phyloP scores from a whole-genome alignment of 179 eudicot species.

The Gypsophila paniculata region DNA sequence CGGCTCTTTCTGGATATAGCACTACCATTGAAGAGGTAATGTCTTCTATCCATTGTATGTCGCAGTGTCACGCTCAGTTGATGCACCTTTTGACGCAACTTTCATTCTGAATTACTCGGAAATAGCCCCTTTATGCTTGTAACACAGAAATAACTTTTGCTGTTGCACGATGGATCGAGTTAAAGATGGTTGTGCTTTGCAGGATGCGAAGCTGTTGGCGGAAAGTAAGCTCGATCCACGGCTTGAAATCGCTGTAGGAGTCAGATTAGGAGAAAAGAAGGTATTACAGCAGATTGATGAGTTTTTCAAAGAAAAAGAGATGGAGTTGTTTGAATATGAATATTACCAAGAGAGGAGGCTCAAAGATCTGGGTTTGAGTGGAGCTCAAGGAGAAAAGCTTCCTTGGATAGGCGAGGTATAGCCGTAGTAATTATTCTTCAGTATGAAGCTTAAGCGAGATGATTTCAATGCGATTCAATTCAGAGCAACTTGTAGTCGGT shows the following conservation, averaged over 20 bases:
- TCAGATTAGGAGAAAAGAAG: constrained; percentile 83
- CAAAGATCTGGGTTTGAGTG: constrained; percentile 83
- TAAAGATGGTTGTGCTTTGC: constrained; percentile 20
- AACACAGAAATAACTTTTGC: background rate
- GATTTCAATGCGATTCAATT: background rate
- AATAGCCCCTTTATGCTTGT: too few relatives aligned
- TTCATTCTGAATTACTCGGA: too few relatives aligned
- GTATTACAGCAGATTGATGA: constrained; percentile 73
- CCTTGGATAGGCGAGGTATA: constrained; percentile 42
- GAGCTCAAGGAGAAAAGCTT: constrained; percentile 83
- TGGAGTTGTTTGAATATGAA: constrained; percentile 60
- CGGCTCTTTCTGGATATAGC: constrained; percentile 72
- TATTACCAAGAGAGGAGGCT: constrained; percentile 96
- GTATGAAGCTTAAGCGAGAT: background rate
- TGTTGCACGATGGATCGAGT: background rate
- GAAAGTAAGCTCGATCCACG: constrained; percentile 48
- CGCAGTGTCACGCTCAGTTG: background rate
- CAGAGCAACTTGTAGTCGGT: background rate
- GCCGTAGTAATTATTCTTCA: background rate
- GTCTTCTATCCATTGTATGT: background rate
- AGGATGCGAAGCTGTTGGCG: constrained; percentile 75
- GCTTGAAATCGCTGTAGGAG: constrained; percentile 48
- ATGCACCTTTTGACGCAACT: background rate
- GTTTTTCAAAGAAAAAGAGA: constrained; percentile 59
- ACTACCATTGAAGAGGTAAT: constrained; percentile 82